phyloP scores from a whole-genome alignment of 2,329 filamentous ascomycete species.

The Botryosphaeria dothidea region DNA sequence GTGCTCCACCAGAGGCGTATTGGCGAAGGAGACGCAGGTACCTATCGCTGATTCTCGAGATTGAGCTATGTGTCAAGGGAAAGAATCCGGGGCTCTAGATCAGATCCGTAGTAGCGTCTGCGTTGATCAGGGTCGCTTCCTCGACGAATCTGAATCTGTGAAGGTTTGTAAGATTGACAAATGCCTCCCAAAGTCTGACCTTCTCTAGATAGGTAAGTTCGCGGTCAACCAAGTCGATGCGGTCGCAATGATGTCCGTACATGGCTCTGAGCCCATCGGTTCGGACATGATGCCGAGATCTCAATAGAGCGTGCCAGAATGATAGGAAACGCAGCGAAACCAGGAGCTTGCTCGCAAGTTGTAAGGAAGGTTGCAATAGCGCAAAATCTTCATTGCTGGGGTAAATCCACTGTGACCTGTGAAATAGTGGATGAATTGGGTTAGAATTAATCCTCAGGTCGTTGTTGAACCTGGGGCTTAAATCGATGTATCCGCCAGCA shows the following conservation, averaged over 20 bases:
- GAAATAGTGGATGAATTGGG: slow-evolving; percentile 2
- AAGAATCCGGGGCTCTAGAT: neutral
- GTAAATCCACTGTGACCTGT: neutral
- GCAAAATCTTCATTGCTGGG: neutral
- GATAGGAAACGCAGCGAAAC: neutral
- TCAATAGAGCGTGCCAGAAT: slow-evolving; percentile 4
- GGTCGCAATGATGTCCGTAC: neutral
- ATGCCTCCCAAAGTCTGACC: neutral
- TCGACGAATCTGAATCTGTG: neutral
- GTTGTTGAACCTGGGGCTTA: neutral
- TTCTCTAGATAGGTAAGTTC: neutral
- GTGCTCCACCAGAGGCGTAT: neutral
- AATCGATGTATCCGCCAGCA: slow-evolving; percentile 7
- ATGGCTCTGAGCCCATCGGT: neutral
- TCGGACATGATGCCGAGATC: neutral
- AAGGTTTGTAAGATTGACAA: neutral
- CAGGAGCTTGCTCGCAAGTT: slow-evolving; percentile 8
- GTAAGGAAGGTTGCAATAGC: neutral
- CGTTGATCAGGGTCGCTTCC: neutral
- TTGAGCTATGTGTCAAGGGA: neutral
- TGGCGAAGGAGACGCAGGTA: neutral
- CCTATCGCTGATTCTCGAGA: slow-evolving; percentile 4
- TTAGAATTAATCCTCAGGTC: neutral
- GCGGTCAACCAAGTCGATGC: neutral
- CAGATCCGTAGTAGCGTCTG: slow-evolving; percentile 15